phyloP scores from a whole-genome alignment of 1,284 basidiomycete genomes.

The Ganoderma lingzhi region DNA sequence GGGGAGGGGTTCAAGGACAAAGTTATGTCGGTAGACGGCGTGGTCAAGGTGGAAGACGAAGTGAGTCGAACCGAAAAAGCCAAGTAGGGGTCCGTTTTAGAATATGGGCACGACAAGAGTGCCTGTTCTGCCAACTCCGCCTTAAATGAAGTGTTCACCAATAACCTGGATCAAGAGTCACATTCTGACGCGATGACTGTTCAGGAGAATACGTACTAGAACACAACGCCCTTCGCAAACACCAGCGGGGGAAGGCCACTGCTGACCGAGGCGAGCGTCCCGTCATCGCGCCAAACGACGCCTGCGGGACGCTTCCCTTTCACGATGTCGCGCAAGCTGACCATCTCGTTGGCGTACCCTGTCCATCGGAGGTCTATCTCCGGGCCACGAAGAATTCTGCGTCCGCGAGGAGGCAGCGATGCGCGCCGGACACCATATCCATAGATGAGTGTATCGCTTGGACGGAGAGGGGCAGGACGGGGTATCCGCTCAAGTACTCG shows the following conservation, averaged over 20 bases:
- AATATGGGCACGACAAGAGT: neutral
- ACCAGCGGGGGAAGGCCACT: constrained; percentile 4
- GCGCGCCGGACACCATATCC: neutral
- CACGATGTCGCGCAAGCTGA: constrained; percentile 6
- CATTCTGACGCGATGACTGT: neutral
- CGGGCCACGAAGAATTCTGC: constrained; percentile 6
- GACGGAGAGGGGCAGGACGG: neutral
- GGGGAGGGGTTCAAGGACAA: neutral
- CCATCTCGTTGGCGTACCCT: constrained; percentile 9
- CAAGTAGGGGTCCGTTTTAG: neutral
- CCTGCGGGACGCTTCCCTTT: neutral
- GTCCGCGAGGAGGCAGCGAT: constrained; percentile 11
- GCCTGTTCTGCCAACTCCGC: neutral
- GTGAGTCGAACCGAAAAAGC: neutral
- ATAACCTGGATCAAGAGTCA: neutral
- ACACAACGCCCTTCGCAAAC: constrained; percentile 4
- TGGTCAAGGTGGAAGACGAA: neutral
- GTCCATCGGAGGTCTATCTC: constrained; percentile 1
- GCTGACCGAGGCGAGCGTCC: neutral
- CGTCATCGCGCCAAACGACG: constrained; percentile 4
- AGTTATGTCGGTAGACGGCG: neutral
- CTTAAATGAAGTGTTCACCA: neutral
- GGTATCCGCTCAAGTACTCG: no score
- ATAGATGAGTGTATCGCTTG: constrained; percentile 4
- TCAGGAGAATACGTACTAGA: neutral